Evolutionary conservation across 2,329 filamentous ascomycete species (phyloP), one percentile per base, ranked within the genome.

Genomic region (Rutstroemia sp.): DNA sequence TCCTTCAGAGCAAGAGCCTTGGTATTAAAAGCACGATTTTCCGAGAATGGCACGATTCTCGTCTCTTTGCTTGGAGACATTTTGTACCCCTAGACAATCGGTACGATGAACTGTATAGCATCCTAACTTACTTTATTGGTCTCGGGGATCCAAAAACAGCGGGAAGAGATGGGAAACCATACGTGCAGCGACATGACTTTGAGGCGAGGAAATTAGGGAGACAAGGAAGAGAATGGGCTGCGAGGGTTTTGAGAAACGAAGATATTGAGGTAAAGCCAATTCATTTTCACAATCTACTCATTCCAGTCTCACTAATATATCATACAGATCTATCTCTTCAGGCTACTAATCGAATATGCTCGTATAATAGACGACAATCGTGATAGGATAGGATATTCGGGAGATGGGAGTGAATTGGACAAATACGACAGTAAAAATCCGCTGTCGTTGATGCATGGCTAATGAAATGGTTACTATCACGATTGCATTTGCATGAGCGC

Each of bases 11-110:
- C 30, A 87, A 82, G 2, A 85, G 81, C 16, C 70, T 92, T 8
- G 86, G 86, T 0, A 81, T 94, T 72, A 94, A 92, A 72, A 82
- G 85, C 5, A 90, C 88, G 0, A 74, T 92, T 21, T 94, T 85
- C 72, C 78, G 81, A 19, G 89, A 94, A 69, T 94, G 88, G 89
- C 88, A 92, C 66, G 88, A 92, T 68, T 80, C 79, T 46, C 78
- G 88, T 2, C 75, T 92, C 1, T 75, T 90, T 2, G 78, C 87
- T 0, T 94, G 89, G 88, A 82, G 83, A 65, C 89, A 94, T 70
- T 92, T 89, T 64, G 84, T 91, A 2, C 89, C 89, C 16, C 84
- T 92, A 79, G 86, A 91, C 67, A 87, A 81, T 65, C 80, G 83
- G 1, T 91, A 85, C 65, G 73, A 80, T 38, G 89, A 92, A 63